Evolutionary conservation across 371 early-diverging fungal genomes (phyloP), one percentile per base, ranked within the genome.

Genomic region (Mortierella sp.): DNA sequence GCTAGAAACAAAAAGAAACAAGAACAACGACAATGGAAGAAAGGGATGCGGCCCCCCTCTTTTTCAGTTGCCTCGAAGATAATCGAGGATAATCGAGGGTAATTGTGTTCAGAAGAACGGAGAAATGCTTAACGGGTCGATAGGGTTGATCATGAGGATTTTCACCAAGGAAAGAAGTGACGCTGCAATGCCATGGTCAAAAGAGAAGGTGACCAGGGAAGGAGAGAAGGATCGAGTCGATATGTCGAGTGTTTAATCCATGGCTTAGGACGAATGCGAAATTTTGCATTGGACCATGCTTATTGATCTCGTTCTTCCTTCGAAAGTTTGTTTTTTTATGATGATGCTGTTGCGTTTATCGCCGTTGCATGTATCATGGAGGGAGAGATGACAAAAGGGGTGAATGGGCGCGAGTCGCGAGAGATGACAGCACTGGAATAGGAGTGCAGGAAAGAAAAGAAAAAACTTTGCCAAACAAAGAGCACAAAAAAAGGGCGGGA

Each of bases 391-490:
- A 34, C 58, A 19, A 8, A 31, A 58, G 58, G 58, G 58, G 58
- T 34, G 58, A 37, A 58, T 58, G 58, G n/a, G 58, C 58, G 58
- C 58, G 31, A 58, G 58, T 58, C 19, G 34, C 34, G 37, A 58
- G 58, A 58, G 58, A 58, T 58, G 34, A 58, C 58, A 58, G 34
- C 58, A 34, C 37, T 58, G 58, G 58, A 58, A 58, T 34, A 58
- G 58, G 58, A 58, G 58, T 34, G 58, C 58, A 58, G 34, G 58
- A 58, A 58, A 34, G 34, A 1, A 31, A 34, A 55, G 7, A 14
- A 22, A 31, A 11, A 16, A 55, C 66, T 64, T 26, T 64, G 29
- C 66, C 22, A 41, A 44, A 19, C 58, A 58, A 22, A 58, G 34
- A 2, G 24, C 50, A 26, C 19, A 29, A 52, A 55, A 55, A 58